A percentile compares a stretch with the other conserved stretches of the same genome.
Conservation (phyloP, 306 rosid genomes). For the Herpetospermum pedunculosum region DNA sequence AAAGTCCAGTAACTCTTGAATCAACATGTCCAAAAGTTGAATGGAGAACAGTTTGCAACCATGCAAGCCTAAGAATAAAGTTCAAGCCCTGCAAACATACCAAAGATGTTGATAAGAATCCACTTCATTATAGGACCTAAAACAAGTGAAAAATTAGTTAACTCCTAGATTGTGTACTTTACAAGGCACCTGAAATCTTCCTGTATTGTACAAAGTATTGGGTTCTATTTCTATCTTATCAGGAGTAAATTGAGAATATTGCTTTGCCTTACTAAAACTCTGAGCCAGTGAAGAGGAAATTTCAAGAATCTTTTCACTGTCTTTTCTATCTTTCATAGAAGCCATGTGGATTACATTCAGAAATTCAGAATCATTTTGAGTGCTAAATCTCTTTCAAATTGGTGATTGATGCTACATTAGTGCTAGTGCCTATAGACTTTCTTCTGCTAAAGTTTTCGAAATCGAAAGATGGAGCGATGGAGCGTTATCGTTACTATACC, state of each 20-base stretch:
- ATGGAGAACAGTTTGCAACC: constrained; percentile 97
- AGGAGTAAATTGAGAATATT: constrained; percentile 34
- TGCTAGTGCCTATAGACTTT: not conserved
- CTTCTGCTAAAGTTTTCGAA: not conserved
- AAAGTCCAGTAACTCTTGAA: constrained; percentile 63
- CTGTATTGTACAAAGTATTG: constrained; percentile 14
- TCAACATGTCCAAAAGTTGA: constrained; percentile 76
- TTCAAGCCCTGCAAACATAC: constrained; percentile 71
- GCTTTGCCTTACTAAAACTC: constrained; percentile 17
- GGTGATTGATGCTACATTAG: not conserved
- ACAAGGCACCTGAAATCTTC: constrained; percentile 15
- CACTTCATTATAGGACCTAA: constrained; percentile 9
- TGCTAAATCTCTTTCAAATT: not conserved
- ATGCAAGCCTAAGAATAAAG: constrained; percentile 79
- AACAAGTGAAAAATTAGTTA: constrained; percentile 6
- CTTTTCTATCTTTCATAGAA: not conserved
- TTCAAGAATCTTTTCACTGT: constrained; percentile 32
- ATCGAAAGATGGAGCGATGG: not conserved
- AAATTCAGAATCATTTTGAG: constrained; percentile 9
- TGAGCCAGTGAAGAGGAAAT: constrained; percentile 25
- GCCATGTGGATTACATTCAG: constrained; percentile 1
- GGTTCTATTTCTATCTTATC: constrained; percentile 14
- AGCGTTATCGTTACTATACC: constrained; percentile 39
- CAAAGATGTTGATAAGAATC: constrained; percentile 19
- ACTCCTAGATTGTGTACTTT: not conserved